Evolutionary conservation across 495 filamentous ascomycete genomes (phyloP).

Genomic region (Annulohypoxylon maeteangense): DNA sequence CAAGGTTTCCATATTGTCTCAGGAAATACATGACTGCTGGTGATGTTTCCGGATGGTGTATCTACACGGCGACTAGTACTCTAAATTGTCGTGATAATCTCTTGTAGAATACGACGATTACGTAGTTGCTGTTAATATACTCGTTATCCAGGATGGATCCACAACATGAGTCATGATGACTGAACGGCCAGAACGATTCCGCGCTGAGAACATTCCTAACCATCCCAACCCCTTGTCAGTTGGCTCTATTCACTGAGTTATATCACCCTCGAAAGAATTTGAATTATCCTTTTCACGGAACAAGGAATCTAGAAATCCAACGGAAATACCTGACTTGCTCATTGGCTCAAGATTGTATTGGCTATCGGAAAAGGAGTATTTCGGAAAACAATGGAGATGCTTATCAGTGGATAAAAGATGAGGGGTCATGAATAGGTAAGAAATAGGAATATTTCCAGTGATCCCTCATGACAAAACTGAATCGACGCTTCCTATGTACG

Average conservation of each 20-base stretch:
- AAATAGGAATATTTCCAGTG: background rate
- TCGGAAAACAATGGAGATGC: background rate
- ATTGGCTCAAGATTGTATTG: background rate
- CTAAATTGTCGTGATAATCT: background rate
- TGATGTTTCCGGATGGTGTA: background rate
- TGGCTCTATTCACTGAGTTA: background rate
- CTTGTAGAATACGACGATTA: background rate
- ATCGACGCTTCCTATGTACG: background rate
- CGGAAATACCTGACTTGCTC: background rate
- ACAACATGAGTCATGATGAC: conserved; percentile 1
- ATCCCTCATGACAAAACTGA: background rate
- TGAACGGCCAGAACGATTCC: background rate
- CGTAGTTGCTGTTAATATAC: background rate
- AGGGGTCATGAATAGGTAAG: background rate
- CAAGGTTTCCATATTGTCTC: background rate
- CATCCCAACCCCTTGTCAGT: background rate
- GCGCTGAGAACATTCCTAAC: background rate
- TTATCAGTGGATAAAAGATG: background rate
- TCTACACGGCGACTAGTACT: background rate
- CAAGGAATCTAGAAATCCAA: background rate
- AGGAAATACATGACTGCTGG: background rate
- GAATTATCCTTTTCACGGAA: no score
- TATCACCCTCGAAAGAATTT: background rate
- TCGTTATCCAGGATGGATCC: background rate
- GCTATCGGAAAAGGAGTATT: background rate